These are phyloP conservation scores for Zelopaecilomyces penicillatus DNA, from an alignment of 2,329 filamentous ascomycete genomes.

Conservation along the genomic window DNA sequence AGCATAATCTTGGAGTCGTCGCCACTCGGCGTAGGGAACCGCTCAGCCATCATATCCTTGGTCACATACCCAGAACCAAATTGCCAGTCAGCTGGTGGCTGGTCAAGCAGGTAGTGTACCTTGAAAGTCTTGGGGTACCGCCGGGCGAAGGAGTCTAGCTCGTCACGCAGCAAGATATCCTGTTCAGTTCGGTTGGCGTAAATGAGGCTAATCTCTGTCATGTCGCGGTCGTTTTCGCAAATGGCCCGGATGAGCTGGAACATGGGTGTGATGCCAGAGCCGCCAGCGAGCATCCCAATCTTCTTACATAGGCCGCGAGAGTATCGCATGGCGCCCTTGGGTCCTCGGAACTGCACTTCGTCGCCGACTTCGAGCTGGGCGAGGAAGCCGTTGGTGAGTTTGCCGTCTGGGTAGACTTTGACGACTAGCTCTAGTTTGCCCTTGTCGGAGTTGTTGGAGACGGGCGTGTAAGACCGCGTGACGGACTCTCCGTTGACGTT, in stretches of 20 bases:
- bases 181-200: conserved; percentile 51
- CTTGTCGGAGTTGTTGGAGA: conserved; percentile 40
- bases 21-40: conserved; percentile 34
- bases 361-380: conserved; percentile 38
- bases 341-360: conserved; percentile 43
- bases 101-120: conserved; percentile 47
- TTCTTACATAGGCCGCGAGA: conserved; percentile 28
- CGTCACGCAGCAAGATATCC: conserved; percentile 49
- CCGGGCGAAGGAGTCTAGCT: conserved; percentile 46
- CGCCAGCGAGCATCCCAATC: conserved; percentile 48
- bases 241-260: conserved; percentile 54
- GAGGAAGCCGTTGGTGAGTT: conserved; percentile 42
- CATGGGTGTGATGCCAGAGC: conserved; percentile 27
- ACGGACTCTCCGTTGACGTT: conserved; percentile 37
- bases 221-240: conserved; percentile 51
- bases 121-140: conserved; percentile 45
- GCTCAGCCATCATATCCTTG: conserved; percentile 38
- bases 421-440: conserved; percentile 44
- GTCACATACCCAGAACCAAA: conserved; percentile 43
- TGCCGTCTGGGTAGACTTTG: conserved; percentile 39
- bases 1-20: conserved; percentile 45
- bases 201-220: conserved; percentile 47
- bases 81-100: conserved; percentile 37
- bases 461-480: conserved; percentile 45
- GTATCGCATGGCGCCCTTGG: conserved; percentile 50